Percentiles rank a stretch among this genome's conserved stretches.
Conservation (phyloP, 768 basidiomycete genomes). For the Rhodotorula babjevae region DNA sequence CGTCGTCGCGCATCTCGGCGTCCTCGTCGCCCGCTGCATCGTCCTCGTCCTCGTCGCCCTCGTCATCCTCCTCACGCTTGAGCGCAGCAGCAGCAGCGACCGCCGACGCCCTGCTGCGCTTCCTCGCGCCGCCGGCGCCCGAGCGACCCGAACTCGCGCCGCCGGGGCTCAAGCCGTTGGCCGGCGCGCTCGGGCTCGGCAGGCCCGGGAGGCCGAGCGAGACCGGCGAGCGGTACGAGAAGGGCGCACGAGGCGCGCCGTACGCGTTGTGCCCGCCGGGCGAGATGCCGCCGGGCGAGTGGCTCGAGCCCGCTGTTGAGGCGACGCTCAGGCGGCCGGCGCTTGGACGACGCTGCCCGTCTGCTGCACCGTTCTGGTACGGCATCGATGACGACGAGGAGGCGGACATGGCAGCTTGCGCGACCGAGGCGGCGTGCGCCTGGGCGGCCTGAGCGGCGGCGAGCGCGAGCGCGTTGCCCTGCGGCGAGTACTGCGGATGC, state of each 20-base stretch:
- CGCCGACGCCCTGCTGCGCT: background rate
- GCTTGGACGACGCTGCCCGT: background rate
- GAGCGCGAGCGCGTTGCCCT: slow-evolving; percentile 10
- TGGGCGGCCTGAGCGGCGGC: slow-evolving; percentile 2
- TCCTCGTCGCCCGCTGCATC: slow-evolving; percentile 1
- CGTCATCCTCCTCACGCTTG: background rate
- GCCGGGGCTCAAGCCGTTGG: background rate
- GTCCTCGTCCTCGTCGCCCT: slow-evolving; percentile 4
- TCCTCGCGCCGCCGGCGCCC: too few species aligned
- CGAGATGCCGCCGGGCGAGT: background rate
- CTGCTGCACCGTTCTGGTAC: background rate
- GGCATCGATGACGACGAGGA: background rate
- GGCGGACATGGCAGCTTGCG: background rate
- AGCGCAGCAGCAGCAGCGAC: background rate
- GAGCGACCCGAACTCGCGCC: background rate
- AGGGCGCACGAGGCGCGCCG: background rate
- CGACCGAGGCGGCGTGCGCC: background rate
- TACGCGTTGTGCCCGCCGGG: background rate
- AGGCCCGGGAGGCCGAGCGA: background rate
- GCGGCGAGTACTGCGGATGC: slow-evolving; percentile 4
- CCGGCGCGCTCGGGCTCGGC: background rate
- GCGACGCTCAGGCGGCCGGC: background rate
- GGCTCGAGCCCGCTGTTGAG: background rate
- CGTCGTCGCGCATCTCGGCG: background rate
- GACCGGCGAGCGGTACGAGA: slow-evolving; percentile 28